Percentiles rank a stretch among this genome's conserved stretches.
phyloP scores from a whole-genome alignment of 1,284 basidiomycete genomes.

The Xerocomus tenax region DNA sequence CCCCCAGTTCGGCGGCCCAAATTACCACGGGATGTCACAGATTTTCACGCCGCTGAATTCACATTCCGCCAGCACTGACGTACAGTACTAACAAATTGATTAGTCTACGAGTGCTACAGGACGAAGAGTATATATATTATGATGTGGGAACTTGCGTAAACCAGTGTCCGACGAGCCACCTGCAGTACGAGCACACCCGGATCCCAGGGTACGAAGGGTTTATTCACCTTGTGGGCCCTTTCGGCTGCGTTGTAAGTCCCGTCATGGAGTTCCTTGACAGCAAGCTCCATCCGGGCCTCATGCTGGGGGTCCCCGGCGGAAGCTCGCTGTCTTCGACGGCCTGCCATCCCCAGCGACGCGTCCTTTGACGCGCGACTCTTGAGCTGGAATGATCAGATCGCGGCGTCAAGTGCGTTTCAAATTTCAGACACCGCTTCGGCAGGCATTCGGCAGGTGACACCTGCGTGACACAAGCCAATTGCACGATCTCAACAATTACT shows the following conservation, averaged over 20 bases:
- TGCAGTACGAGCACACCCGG: no score
- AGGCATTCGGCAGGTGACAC: not conserved
- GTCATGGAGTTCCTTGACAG: not conserved
- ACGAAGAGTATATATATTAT: not conserved
- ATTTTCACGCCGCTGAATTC: not conserved
- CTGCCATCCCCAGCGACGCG: not conserved
- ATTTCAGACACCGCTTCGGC: not conserved
- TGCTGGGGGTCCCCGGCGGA: not conserved
- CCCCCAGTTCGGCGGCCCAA: no score
- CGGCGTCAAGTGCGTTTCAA: not conserved
- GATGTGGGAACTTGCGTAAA: no score
- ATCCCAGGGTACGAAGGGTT: no score
- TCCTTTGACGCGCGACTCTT: no score
- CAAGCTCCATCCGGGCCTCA: not conserved
- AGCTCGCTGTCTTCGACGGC: not conserved
- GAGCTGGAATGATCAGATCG: no score
- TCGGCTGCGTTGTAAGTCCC: not conserved
- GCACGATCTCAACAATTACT: not conserved
- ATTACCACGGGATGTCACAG: not conserved
- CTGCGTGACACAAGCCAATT: not conserved
- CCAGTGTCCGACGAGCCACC: no score
- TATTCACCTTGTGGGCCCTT: no score
- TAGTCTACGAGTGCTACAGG: not conserved
- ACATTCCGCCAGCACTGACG: not conserved
- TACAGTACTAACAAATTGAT: no score